A percentile compares a stretch with the other conserved stretches of the same genome.
phyloP scores from a whole-genome alignment of 2,329 filamentous ascomycete species.

The Fusarium sp. region DNA sequence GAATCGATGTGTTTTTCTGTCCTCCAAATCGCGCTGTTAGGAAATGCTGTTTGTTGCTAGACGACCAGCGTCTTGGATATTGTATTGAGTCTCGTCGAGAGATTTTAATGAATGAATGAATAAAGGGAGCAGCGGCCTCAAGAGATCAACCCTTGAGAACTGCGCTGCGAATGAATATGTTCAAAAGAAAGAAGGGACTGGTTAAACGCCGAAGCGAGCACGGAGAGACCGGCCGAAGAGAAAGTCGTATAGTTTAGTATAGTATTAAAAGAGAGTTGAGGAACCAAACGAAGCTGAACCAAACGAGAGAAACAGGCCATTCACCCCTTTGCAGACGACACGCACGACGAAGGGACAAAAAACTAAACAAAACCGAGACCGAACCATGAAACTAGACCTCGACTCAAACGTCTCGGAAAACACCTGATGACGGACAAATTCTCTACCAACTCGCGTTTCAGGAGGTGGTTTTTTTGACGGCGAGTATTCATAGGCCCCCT shows the following conservation, averaged over 20 bases:
- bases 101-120: constrained; percentile 21
- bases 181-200: constrained; percentile 17
- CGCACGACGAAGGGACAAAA: constrained; percentile 4
- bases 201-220: constrained; percentile 32
- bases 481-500: constrained; percentile 37
- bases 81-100: constrained; percentile 42
- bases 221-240: constrained; percentile 21
- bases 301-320: constrained; percentile 13
- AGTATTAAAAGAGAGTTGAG: constrained; percentile 26
- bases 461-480: constrained; percentile 43
- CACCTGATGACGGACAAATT: constrained; percentile 42
- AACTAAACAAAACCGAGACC: constrained; percentile 33
- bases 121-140: constrained; percentile 15
- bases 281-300: constrained; percentile 4
- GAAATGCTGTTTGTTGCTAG: constrained; percentile 25
- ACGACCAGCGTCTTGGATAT: constrained; percentile 44
- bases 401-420: constrained; percentile 42
- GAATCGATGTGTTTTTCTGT: neutral
- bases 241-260: constrained; percentile 16
- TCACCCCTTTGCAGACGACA: neutral
- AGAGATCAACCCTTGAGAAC: constrained; percentile 31
- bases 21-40: constrained; percentile 4
- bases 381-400: constrained; percentile 40
- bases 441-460: constrained; percentile 45
- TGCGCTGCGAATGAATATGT: constrained; percentile 18